Evolutionary conservation across 495 filamentous ascomycete genomes (phyloP).

Genomic region (Neurospora sp.): DNA sequence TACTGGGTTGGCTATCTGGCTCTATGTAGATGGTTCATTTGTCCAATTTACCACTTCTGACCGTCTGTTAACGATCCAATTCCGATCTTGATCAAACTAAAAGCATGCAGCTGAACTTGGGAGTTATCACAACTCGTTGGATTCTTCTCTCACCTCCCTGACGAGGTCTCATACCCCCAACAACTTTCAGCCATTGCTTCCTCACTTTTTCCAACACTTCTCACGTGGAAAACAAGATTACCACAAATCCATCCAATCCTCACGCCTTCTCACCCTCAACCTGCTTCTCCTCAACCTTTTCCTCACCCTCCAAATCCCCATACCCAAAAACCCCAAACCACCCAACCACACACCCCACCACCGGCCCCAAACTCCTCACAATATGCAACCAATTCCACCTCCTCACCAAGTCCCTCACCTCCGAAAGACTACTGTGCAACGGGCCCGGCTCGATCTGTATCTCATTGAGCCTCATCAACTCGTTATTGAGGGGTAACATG

Average conservation of each 20-base stretch:
- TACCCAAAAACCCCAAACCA: neutral
- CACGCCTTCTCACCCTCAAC: neutral
- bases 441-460: neutral
- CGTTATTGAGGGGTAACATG: constrained; percentile 24
- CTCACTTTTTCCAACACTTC: no score
- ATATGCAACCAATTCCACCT: neutral
- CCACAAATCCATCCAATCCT: neutral
- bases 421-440: neutral
- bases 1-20: neutral
- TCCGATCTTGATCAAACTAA: neutral
- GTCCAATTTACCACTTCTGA: neutral
- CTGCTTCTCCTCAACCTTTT: neutral
- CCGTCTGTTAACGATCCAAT: neutral
- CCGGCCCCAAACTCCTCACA: neutral
- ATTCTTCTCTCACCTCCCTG: neutral
- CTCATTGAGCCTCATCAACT: constrained; percentile 15
- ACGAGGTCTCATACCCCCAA: neutral
- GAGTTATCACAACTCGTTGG: neutral
- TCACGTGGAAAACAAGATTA: no score
- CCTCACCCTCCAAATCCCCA: neutral
- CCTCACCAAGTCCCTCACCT: neutral
- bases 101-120: neutral
- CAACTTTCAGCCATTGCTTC: neutral
- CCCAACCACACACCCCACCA: neutral
- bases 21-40: neutral